A percentile compares a stretch with the other conserved stretches of the same genome.
Evolutionary conservation across 371 early-diverging fungal species (phyloP).

Genomic region (Apophysomyces sp.): DNA sequence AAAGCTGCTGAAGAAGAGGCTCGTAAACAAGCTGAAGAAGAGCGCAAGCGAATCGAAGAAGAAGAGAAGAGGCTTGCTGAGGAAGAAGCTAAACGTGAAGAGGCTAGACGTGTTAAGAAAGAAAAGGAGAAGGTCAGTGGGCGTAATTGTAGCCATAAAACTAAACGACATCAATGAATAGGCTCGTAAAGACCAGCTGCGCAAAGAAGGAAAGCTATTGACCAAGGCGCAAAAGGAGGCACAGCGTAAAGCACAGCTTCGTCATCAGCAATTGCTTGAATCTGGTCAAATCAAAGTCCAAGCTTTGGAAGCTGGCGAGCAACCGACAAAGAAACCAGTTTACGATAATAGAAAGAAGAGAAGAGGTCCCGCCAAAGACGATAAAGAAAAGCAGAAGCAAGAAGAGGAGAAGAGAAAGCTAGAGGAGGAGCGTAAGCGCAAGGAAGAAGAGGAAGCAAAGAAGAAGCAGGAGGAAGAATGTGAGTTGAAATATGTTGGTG

Average conservation of each 20-base stretch:
- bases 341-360: slow-evolving; percentile 68
- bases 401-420: slow-evolving; percentile 46
- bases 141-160: not conserved
- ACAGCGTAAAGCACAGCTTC: slow-evolving; percentile 69
- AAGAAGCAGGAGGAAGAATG: slow-evolving; percentile 38
- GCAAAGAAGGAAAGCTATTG: slow-evolving; percentile 89
- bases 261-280: slow-evolving; percentile 77
- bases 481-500: slow-evolving; percentile 21
- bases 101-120: slow-evolving; percentile 43
- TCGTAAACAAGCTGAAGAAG: slow-evolving; percentile 35
- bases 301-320: slow-evolving; percentile 59
- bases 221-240: slow-evolving; percentile 94
- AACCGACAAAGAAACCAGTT: slow-evolving; percentile 45
- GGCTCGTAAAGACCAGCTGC: slow-evolving; percentile 86
- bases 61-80: slow-evolving; percentile 39
- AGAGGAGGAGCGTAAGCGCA: slow-evolving; percentile 41
- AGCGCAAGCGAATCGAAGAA: slow-evolving; percentile 41
- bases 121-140: slow-evolving; percentile 36
- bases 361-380: slow-evolving; percentile 51
- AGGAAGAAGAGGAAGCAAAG: slow-evolving; percentile 45
- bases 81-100: slow-evolving; percentile 49
- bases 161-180: slow-evolving; percentile 12
- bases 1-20: slow-evolving; percentile 54
- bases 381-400: slow-evolving; percentile 37
- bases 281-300: slow-evolving; percentile 77